phyloP scores from a whole-genome alignment of 768 basidiomycete genomes.

The Termitomyces sp. region DNA sequence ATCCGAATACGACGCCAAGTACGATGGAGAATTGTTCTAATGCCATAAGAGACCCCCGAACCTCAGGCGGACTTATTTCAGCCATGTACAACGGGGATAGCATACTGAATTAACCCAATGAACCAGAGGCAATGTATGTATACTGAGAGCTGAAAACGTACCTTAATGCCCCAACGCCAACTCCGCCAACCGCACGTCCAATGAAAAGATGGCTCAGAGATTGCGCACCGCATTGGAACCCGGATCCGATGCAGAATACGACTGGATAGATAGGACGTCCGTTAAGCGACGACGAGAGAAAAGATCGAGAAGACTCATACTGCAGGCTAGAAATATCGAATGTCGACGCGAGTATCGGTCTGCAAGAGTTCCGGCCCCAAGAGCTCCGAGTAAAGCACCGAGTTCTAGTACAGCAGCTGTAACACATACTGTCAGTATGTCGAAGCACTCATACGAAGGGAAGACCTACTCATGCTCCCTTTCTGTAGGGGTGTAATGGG shows the following conservation, averaged over 20 bases:
- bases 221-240: constrained; percentile 62
- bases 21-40: constrained; percentile 83
- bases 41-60: constrained; percentile 75
- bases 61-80: constrained; percentile 80
- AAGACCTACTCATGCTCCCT: constrained; percentile 69
- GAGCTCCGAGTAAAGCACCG: constrained; percentile 75
- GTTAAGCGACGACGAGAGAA: not conserved
- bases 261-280: constrained; percentile 33
- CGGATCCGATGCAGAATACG: constrained; percentile 71
- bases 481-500: constrained; percentile 71
- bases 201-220: constrained; percentile 56
- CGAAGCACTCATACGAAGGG: not conserved
- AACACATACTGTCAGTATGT: not conserved
- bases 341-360: constrained; percentile 66
- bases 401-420: constrained; percentile 77
- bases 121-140: not conserved
- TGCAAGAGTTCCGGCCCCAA: constrained; percentile 64
- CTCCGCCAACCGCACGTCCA: constrained; percentile 73
- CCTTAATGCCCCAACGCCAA: constrained; percentile 81
- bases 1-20: constrained; percentile 77
- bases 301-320: constrained; percentile 36
- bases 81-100: constrained; percentile 82
- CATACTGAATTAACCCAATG: constrained; percentile 46
- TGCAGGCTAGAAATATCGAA: constrained; percentile 66
- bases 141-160: constrained; percentile 23